phyloP scores from a whole-genome alignment of 2,329 filamentous ascomycete species.

The Dothistroma septosporum region DNA sequence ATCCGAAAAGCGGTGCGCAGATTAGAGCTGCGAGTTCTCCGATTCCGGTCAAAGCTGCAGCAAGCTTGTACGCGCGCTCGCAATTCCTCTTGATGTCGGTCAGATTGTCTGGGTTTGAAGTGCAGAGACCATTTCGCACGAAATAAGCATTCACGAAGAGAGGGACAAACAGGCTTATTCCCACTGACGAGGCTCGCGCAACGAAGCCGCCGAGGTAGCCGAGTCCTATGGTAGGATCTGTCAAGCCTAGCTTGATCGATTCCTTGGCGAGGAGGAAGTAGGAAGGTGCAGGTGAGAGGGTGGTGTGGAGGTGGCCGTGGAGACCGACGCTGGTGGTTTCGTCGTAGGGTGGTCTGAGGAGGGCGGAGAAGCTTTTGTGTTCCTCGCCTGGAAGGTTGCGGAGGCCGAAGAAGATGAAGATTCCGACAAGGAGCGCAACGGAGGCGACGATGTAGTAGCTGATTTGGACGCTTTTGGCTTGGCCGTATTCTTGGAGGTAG shows the following conservation, averaged over 20 bases:
- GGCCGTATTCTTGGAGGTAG: conserved; percentile 67
- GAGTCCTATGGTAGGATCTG: conserved; percentile 72
- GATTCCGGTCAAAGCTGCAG: conserved; percentile 80
- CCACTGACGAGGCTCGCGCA: conserved; percentile 87
- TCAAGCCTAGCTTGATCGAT: conserved; percentile 59
- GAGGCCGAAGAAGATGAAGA: conserved; percentile 75
- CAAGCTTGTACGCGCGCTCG: conserved; percentile 78
- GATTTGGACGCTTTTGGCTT: conserved; percentile 69
- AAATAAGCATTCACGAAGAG: conserved; percentile 91
- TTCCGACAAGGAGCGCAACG: conserved; percentile 67
- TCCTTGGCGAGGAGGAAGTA: conserved; percentile 43
- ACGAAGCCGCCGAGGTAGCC: conserved; percentile 94
- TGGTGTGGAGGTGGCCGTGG: conserved; percentile 26
- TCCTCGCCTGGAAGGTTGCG: conserved; percentile 66
- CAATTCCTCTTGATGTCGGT: conserved; percentile 78
- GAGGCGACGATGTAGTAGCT: conserved; percentile 83
- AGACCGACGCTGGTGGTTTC: conserved; percentile 23
- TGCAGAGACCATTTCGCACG: conserved; percentile 73
- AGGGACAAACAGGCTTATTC: conserved; percentile 90
- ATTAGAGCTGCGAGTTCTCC: conserved; percentile 83
- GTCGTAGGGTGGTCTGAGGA: conserved; percentile 35
- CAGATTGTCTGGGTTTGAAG: conserved; percentile 41
- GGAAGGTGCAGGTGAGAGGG: conserved; percentile 51
- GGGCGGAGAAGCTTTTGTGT: conserved; percentile 62
- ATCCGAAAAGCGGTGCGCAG: conserved; percentile 82